Evolutionary conservation across 495 filamentous ascomycete genomes (phyloP).

Genomic region (Immersiella caudata): DNA sequence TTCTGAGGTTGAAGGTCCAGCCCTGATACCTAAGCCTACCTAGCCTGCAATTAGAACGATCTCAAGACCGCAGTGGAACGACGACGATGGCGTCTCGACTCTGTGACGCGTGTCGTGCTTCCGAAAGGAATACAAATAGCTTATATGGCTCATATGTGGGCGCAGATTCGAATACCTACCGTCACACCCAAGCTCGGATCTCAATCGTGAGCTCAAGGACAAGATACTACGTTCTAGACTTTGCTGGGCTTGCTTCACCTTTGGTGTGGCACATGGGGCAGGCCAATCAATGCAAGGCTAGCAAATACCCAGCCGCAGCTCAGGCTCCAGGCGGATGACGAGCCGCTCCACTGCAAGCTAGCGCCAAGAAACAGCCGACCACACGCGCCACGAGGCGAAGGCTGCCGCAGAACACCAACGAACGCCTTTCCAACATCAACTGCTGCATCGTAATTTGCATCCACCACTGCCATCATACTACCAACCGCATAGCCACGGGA

Average conservation of each 20-base stretch:
- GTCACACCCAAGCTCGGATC: too few relatives aligned
- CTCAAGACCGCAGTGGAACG: too few relatives aligned
- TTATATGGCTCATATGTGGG: too few relatives aligned
- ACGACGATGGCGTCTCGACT: too few relatives aligned
- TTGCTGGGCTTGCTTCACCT: not conserved
- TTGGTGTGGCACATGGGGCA: not conserved
- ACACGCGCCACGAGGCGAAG: constrained; percentile 39
- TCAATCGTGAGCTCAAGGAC: too few relatives aligned
- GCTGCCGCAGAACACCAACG: constrained; percentile 32
- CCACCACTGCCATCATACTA: constrained; percentile 9
- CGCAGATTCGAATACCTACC: too few relatives aligned
- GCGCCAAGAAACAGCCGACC: constrained; percentile 21
- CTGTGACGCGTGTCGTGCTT: too few relatives aligned
- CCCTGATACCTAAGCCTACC: too few relatives aligned
- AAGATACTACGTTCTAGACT: too few relatives aligned
- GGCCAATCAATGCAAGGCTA: constrained; percentile 20
- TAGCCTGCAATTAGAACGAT: too few relatives aligned
- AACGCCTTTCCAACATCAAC: constrained; percentile 14
- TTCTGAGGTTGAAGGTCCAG: too few relatives aligned
- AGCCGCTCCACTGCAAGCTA: constrained; percentile 25
- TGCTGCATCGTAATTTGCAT: constrained; percentile 9
- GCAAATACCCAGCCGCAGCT: not conserved
- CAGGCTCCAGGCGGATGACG: constrained; percentile 39
- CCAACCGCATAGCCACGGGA: not conserved
- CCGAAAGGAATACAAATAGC: too few relatives aligned